These are phyloP conservation scores for Mycena leptocephala DNA, from an alignment of 768 basidiomycete species.

Conservation along the genomic window DNA sequence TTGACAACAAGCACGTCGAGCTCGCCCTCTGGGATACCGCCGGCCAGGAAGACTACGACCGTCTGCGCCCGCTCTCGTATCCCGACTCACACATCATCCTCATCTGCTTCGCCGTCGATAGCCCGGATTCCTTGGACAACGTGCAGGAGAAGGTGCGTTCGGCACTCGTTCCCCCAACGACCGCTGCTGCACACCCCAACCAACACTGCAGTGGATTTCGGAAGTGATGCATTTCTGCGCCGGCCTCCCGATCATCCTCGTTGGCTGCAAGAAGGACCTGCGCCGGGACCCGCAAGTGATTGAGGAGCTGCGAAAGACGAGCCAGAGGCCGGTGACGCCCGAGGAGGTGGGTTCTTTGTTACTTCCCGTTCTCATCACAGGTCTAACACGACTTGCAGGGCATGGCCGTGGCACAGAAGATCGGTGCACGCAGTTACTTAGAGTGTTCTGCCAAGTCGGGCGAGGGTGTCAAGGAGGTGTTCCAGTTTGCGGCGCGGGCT, in stretches of 20 bases:
- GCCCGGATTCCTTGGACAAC: conserved; percentile 98
- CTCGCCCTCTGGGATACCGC: conserved; percentile 99
- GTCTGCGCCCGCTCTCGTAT: conserved; percentile 97
- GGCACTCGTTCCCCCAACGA: neutral
- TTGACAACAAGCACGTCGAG: conserved; percentile 98
- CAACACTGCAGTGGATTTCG: conserved; percentile 92
- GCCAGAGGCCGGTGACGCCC: conserved; percentile 94
- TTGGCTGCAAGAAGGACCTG: conserved; percentile 99
- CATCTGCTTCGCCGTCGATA: conserved; percentile 99
- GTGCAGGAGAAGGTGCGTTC: conserved; percentile 96
- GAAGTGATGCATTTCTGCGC: conserved; percentile 99
- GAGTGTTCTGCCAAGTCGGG: conserved; percentile 98
- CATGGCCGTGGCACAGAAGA: conserved; percentile 96
- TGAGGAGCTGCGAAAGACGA: conserved; percentile 94
- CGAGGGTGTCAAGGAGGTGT: conserved; percentile 98
- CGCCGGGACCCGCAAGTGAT: conserved; percentile 94
- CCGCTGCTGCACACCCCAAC: conserved; percentile 2
- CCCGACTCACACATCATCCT: conserved; percentile 99
- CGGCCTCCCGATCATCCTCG: conserved; percentile 95
- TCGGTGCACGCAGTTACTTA: conserved; percentile 95
- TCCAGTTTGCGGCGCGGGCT: conserved; percentile 96
- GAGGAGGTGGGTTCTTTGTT: conserved; percentile 78
- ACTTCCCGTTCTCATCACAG: neutral
- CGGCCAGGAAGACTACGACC: conserved; percentile 99
- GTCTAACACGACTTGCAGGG: conserved; percentile 67